Evolutionary conservation across 768 basidiomycete genomes (phyloP).

Genomic region (Sarcodon sp.): DNA sequence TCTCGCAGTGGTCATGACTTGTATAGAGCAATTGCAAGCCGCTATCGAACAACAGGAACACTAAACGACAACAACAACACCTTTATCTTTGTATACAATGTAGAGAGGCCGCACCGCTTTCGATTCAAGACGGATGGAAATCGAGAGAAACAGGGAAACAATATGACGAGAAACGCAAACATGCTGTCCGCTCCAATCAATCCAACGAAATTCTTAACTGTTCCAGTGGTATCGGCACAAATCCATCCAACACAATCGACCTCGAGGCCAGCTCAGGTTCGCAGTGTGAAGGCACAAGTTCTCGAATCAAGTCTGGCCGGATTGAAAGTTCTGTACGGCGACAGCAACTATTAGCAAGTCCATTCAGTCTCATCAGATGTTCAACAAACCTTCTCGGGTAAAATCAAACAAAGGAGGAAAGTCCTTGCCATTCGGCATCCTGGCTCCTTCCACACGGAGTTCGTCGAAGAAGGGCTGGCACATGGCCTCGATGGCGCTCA

Average conservation of each 20-base stretch:
- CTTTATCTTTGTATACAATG: slow-evolving; percentile 8
- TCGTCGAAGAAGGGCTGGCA: slow-evolving; percentile 97
- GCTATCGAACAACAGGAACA: slow-evolving; percentile 4
- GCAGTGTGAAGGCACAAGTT: slow-evolving; percentile 82
- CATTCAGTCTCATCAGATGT: background rate
- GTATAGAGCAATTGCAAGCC: slow-evolving; percentile 14
- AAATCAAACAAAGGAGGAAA: slow-evolving; percentile 94
- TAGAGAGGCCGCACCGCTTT: slow-evolving; percentile 8
- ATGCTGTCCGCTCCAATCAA: slow-evolving; percentile 24
- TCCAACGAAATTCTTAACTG: slow-evolving; percentile 91
- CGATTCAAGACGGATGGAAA: slow-evolving; percentile 35
- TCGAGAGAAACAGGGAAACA: background rate
- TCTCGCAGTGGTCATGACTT: background rate
- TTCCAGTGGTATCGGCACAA: slow-evolving; percentile 96
- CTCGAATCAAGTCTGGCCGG: slow-evolving; percentile 85
- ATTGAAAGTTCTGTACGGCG: slow-evolving; percentile 74
- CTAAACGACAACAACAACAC: slow-evolving; percentile 11
- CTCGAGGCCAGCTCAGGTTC: slow-evolving; percentile 82
- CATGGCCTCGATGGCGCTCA: slow-evolving; percentile 88
- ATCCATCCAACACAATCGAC: slow-evolving; percentile 78
- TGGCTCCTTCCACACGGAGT: slow-evolving; percentile 76
- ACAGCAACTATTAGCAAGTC: background rate
- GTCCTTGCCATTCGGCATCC: slow-evolving; percentile 95
- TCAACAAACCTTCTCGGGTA: slow-evolving; percentile 77
- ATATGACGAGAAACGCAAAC: slow-evolving; percentile 2